These are phyloP conservation scores for Pythium dissotocum DNA, from an alignment of 352 stramenopile genomes.

Conservation along the genomic window DNA sequence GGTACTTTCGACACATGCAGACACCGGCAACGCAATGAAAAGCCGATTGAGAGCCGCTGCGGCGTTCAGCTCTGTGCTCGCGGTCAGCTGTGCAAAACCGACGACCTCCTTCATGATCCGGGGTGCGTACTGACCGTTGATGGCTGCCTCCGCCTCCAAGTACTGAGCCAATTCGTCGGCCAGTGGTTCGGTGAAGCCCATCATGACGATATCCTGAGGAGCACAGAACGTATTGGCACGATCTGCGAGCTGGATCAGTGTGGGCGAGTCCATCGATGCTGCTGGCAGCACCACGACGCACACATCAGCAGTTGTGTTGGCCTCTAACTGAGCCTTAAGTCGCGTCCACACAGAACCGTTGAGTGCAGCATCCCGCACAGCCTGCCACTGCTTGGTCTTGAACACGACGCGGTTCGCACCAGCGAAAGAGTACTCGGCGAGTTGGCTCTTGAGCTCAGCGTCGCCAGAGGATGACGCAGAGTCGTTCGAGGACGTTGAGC, in stretches of 20 bases:
- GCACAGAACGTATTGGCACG: slow-evolving; percentile 20
- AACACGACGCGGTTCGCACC: slow-evolving; percentile 16
- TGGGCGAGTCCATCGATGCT: neutral
- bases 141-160: slow-evolving; percentile 11
- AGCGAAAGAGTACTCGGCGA: slow-evolving; percentile 11
- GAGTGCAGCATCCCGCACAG: slow-evolving; percentile 5
- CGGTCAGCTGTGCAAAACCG: neutral
- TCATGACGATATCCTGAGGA: slow-evolving; percentile 14
- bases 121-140: slow-evolving; percentile 23
- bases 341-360: slow-evolving; percentile 20
- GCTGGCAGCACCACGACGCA: slow-evolving; percentile 11
- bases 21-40: slow-evolving; percentile 11
- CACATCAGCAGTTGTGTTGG: neutral
- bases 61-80: slow-evolving; percentile 2
- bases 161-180: slow-evolving; percentile 14
- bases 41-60: slow-evolving; percentile 13
- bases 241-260: slow-evolving; percentile 9
- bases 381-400: slow-evolving; percentile 17
- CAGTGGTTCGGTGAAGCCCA: slow-evolving; percentile 22
- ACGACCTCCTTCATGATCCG: slow-evolving; percentile 17
- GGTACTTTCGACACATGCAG: slow-evolving; percentile 7
- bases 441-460: neutral
- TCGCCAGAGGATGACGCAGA: neutral
- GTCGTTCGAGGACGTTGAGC: neutral
- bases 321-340: slow-evolving; percentile 2